Evolutionary conservation across 768 basidiomycete genomes (phyloP).

Genomic region (Phaffia australis): DNA sequence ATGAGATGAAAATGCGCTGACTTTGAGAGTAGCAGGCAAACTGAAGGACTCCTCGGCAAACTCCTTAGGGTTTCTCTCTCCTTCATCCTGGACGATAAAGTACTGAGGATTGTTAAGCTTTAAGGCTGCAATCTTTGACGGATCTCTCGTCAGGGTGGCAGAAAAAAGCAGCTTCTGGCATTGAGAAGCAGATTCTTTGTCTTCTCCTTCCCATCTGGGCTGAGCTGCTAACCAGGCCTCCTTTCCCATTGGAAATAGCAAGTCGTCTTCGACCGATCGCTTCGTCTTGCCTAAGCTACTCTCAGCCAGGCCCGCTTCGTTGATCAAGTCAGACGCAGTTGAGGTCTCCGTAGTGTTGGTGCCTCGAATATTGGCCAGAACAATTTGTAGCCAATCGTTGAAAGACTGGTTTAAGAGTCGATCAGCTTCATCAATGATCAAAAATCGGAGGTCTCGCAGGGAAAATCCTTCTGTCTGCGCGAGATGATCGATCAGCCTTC

Average conservation of each 20-base stretch:
- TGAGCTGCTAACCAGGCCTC: slow-evolving; percentile 7
- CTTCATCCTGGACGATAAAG: slow-evolving; percentile 60
- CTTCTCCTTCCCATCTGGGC: slow-evolving; percentile 27
- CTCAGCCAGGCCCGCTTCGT: slow-evolving; percentile 38
- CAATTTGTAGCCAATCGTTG: slow-evolving; percentile 83
- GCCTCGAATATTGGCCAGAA: slow-evolving; percentile 59
- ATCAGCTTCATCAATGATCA: slow-evolving; percentile 98
- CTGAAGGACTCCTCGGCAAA: slow-evolving; percentile 53
- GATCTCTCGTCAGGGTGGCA: slow-evolving; percentile 87
- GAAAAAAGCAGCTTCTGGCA: slow-evolving; percentile 96
- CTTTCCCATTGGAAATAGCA: background rate
- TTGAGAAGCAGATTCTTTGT: slow-evolving; percentile 27
- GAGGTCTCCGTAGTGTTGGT: background rate
- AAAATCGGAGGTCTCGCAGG: slow-evolving; percentile 85
- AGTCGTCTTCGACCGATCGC: slow-evolving; percentile 26
- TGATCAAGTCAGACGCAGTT: no score
- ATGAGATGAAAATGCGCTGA: slow-evolving; percentile 37
- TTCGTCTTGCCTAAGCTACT: slow-evolving; percentile 54
- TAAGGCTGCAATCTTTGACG: slow-evolving; percentile 78
- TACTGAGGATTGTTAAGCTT: slow-evolving; percentile 71
- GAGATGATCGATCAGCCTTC: slow-evolving; percentile 86
- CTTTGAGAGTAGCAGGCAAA: slow-evolving; percentile 66
- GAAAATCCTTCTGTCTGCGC: slow-evolving; percentile 79
- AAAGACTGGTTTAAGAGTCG: slow-evolving; percentile 89
- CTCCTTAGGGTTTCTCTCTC: slow-evolving; percentile 36